These are phyloP conservation scores for Suillus sp. DNA, from an alignment of 768 basidiomycete genomes.

Conservation along the genomic window DNA sequence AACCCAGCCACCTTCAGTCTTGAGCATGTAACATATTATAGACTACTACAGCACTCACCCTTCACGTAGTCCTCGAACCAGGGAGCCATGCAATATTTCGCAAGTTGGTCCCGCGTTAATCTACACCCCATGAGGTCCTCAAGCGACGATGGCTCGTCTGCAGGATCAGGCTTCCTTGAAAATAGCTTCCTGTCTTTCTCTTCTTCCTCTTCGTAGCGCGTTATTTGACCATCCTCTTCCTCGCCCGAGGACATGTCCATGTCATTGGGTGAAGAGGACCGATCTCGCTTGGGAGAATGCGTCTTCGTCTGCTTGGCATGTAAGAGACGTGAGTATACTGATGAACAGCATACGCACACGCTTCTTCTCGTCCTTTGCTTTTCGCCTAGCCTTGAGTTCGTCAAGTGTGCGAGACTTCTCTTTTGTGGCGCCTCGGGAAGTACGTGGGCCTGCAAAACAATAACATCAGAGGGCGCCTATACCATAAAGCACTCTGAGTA, in stretches of 20 bases:
- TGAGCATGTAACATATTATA: constrained; percentile 11
- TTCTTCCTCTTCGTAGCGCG: constrained; percentile 72
- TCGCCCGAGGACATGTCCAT: constrained; percentile 83
- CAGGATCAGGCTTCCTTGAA: constrained; percentile 42
- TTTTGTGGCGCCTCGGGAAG: constrained; percentile 71
- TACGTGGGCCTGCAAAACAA: constrained; percentile 63
- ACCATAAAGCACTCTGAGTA: constrained; percentile 37
- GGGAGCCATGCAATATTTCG: constrained; percentile 69
- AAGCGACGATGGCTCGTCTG: constrained; percentile 51
- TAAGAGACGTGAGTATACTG: constrained; percentile 16
- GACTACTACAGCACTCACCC: constrained; percentile 45
- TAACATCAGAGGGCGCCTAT: constrained; percentile 15
- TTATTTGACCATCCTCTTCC: constrained; percentile 78
- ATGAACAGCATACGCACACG: constrained; percentile 50
- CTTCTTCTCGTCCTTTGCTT: constrained; percentile 87
- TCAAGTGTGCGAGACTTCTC: constrained; percentile 79
- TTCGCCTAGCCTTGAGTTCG: constrained; percentile 84
- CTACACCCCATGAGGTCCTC: constrained; percentile 63
- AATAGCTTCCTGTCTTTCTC: constrained; percentile 58
- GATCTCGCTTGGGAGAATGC: constrained; percentile 65
- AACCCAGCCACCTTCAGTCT: constrained; percentile 74
- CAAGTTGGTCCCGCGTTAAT: constrained; percentile 70
- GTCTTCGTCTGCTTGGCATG: constrained; percentile 42
- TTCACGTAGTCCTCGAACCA: constrained; percentile 87
- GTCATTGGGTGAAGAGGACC: constrained; percentile 80